Evolutionary conservation across 495 filamentous ascomycete species (phyloP), one percentile per base, ranked within the genome.

Genomic region (Xylaria bambusicola): DNA sequence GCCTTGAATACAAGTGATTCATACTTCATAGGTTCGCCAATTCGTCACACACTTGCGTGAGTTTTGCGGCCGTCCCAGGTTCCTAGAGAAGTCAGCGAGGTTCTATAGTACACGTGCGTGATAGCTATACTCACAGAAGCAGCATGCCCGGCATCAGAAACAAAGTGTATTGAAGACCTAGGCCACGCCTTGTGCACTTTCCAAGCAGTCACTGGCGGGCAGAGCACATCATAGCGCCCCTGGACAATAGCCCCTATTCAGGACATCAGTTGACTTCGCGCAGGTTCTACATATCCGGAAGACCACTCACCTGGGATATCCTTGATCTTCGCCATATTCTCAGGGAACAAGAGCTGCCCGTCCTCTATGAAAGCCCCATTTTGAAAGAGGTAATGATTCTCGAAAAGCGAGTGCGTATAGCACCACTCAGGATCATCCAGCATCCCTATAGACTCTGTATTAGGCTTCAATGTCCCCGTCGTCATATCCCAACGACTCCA

Each of bases 191-290:
- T 69, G 41, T 78, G 75, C 35, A 80, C 46, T 3, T 73, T 68
- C 71, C 73, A 77, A 13, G 75, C 75, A 6, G 70, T 71, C 47
- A 70, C 62, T 6, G 76, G 71, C 3, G 75, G 73, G 51, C 73
- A 77, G 9, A 79, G 64, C 9, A 77, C 47, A 55, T 80, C 78
- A 51, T 79, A 77, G 17, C 76, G 66, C 2, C 77, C 78, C 47
- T 80, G 75, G 18, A 78, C 65, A 46, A 80, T 79, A 41, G 52
- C 52, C 7, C 52, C 52, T 54, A 44, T 4, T 1, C 17, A 15
- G n/a, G 5, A 44, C 1, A 20, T 54, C 8, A 54, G 38, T 17
- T 8, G 13, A 44, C 36, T 7, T 13, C 3, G 13, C 13, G 5
- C 36, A 3, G 12, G 15, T 38, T 10, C 13, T 38, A 10, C 0